phyloP scores from a whole-genome alignment of 768 basidiomycete genomes.

The Sporobolomyces roseus region DNA sequence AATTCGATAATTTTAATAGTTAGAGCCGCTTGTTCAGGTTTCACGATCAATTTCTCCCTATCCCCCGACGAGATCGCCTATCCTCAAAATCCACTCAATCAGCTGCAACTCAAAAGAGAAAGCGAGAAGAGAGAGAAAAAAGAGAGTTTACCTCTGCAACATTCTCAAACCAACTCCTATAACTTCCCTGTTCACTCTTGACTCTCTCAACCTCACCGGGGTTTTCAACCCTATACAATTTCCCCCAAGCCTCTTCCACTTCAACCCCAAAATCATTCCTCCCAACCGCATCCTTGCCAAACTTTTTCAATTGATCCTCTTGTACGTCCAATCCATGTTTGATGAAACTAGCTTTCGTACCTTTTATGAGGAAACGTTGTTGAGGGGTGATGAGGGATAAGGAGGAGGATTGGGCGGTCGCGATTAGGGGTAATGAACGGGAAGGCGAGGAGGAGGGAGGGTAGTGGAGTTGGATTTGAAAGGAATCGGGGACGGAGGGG shows the following conservation, averaged over 20 bases:
- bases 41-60: conserved; percentile 50
- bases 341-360: conserved; percentile 43
- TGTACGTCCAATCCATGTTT: conserved; percentile 77
- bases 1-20: conserved; percentile 76
- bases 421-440: conserved; percentile 56
- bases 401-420: conserved; percentile 64
- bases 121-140: neutral
- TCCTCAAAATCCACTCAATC: neutral
- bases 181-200: conserved; percentile 55
- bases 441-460: conserved; percentile 41
- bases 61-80: conserved; percentile 52
- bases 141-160: conserved; percentile 22
- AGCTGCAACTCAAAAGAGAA: neutral
- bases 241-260: neutral
- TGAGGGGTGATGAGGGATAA: conserved; percentile 66
- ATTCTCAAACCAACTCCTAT: conserved; percentile 53
- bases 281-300: conserved; percentile 48
- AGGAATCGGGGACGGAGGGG: conserved; percentile 50
- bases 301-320: conserved; percentile 66
- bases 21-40: conserved; percentile 67
- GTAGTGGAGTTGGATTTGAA: conserved; percentile 44
- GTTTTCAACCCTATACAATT: conserved; percentile 5
- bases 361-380: conserved; percentile 64
- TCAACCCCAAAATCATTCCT: conserved; percentile 54
- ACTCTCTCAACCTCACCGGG: neutral